Conservation (phyloP, 106 monocot species). For the Triglochin maritima region DNA sequence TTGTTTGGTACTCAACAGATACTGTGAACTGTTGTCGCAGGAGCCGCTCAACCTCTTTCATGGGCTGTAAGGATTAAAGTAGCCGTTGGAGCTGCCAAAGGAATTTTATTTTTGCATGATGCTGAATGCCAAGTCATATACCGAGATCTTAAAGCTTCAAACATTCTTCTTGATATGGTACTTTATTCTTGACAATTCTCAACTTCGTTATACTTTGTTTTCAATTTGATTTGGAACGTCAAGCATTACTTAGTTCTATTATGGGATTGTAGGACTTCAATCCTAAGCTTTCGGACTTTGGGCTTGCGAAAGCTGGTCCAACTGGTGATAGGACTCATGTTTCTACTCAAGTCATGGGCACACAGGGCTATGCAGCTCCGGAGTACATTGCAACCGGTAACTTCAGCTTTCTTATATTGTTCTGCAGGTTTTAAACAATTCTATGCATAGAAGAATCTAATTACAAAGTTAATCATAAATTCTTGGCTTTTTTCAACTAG, state of each 20-base stretch:
- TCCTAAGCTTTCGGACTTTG: conserved; percentile 80
- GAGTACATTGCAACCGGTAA: conserved; percentile 86
- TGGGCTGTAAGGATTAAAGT: conserved; percentile 73
- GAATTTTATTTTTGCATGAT: conserved; percentile 73
- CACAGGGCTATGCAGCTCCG: conserved; percentile 85
- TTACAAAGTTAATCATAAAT: background rate
- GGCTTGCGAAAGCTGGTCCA: conserved; percentile 85
- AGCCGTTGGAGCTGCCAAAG: conserved; percentile 70
- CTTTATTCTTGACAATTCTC: background rate
- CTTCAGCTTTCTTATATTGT: background rate
- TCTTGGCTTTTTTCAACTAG: no score
- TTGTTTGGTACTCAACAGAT: no score
- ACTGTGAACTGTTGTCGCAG: conserved; percentile 8
- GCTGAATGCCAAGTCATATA: conserved; percentile 73
- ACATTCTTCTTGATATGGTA: conserved; percentile 86
- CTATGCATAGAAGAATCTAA: background rate
- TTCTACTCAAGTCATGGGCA: conserved; percentile 81
- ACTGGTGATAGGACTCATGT: conserved; percentile 85
- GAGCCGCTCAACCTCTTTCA: conserved; percentile 47
- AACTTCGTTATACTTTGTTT: no score
- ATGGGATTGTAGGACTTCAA: conserved; percentile 44
- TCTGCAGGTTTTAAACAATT: background rate
- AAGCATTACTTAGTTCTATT: background rate
- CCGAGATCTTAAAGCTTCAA: conserved; percentile 83
- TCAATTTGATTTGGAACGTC: background rate